A percentile compares a stretch with the other conserved stretches of the same genome.
phyloP scores from a whole-genome alignment of 2,329 filamentous ascomycete genomes.

The Trichoderma sp. region DNA sequence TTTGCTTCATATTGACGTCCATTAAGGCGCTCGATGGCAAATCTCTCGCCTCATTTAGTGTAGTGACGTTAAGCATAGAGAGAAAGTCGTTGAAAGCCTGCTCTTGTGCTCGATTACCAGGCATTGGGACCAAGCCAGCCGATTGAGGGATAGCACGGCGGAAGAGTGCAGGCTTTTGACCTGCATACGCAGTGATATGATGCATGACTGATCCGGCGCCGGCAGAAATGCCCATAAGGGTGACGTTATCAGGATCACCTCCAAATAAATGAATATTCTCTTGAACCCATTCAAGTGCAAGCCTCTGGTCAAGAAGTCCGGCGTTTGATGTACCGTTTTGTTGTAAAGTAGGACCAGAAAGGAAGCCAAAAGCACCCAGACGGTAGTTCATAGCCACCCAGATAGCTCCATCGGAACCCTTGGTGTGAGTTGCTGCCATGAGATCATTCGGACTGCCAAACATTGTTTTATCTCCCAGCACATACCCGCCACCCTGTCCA shows the following conservation, averaged over 20 bases:
- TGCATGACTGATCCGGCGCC: constrained; percentile 31
- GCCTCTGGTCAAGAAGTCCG: constrained; percentile 49
- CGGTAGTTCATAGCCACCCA: constrained; percentile 26
- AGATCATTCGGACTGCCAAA: background rate
- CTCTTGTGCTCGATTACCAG: constrained; percentile 22
- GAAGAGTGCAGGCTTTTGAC: constrained; percentile 25
- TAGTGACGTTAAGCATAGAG: constrained; percentile 20
- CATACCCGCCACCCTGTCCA: constrained; percentile 17
- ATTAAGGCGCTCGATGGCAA: constrained; percentile 1
- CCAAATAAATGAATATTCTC: constrained; percentile 31
- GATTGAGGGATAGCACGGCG: constrained; percentile 29
- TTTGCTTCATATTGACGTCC: constrained; percentile 25
- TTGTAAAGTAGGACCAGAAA: constrained; percentile 25
- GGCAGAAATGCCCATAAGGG: constrained; percentile 56
- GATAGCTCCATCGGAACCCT: constrained; percentile 8
- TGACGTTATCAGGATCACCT: constrained; percentile 55
- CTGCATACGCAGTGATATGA: constrained; percentile 30
- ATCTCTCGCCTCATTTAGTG: constrained; percentile 19
- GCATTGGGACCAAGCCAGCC: constrained; percentile 10
- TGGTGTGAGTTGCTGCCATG: constrained; percentile 16
- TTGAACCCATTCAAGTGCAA: constrained; percentile 31
- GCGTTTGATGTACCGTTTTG: constrained; percentile 11
- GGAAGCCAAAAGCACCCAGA: constrained; percentile 25
- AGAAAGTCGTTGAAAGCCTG: constrained; percentile 19
- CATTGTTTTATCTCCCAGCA: constrained; percentile 25